These are phyloP conservation scores for Rhizopus arrhizus DNA, from an alignment of 371 early-diverging fungal species.

Conservation along the genomic window DNA sequence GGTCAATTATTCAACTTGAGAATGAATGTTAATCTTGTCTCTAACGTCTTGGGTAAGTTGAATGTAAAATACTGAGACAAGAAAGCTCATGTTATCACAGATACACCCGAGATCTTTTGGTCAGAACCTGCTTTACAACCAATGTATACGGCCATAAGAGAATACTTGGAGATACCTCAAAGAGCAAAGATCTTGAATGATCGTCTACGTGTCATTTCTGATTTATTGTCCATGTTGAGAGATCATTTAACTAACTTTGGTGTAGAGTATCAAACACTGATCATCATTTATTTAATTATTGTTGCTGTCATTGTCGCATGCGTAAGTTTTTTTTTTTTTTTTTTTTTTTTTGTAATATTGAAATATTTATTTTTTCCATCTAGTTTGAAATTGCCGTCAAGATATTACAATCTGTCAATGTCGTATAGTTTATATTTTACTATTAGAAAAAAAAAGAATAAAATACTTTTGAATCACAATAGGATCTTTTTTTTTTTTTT, in stretches of 20 bases:
- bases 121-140: slow-evolving; percentile 57
- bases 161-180: slow-evolving; percentile 80
- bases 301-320: slow-evolving; percentile 64
- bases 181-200: slow-evolving; percentile 85
- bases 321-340: slow-evolving; percentile 41
- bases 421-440: slow-evolving; percentile 16
- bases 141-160: slow-evolving; percentile 56
- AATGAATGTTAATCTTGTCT: slow-evolving; percentile 63
- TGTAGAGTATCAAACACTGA: slow-evolving; percentile 67
- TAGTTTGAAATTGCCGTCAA: slow-evolving; percentile 60
- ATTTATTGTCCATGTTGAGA: slow-evolving; percentile 81
- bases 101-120: slow-evolving; percentile 64
- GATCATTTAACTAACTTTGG: slow-evolving; percentile 71
- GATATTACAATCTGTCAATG: slow-evolving; percentile 42
- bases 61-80: not conserved
- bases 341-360: not conserved
- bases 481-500: too few relatives aligned
- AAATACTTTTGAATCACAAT: too few relatives aligned
- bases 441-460: too few relatives aligned
- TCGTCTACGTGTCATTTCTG: slow-evolving; percentile 77
- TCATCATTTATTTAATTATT: slow-evolving; percentile 67
- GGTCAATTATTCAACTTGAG: slow-evolving; percentile 65
- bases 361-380: not conserved
- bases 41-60: slow-evolving; percentile 49
- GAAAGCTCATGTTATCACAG: slow-evolving; percentile 13